Evolutionary conservation across 805 yeast genomes (phyloP), one percentile per base, ranked within the genome.

Genomic region (Suhomyces kilbournensis): DNA sequence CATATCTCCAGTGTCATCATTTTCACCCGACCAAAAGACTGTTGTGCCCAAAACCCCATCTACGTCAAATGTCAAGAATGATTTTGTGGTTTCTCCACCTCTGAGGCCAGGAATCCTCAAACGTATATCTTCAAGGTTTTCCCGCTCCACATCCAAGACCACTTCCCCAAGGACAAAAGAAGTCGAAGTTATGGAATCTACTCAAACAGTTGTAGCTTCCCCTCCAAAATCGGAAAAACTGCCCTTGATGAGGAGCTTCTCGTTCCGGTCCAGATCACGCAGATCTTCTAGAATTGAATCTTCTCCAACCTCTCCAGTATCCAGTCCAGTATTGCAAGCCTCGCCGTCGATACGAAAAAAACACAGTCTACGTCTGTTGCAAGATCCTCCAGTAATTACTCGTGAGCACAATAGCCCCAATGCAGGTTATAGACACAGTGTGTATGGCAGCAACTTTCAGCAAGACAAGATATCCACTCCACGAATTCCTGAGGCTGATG

Each of bases 1-100:
- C 6, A 19, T 38, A 2, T 51, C 53, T 8, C 46, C 50, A 8
- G 48, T 48, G 10, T 51, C 53, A n/a, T 51, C 53, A 2, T n/a
- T 49, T 23, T 17, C 20, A 8, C 43, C 50, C 4, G 50, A 39
- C 19, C 50, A 38, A 42, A 42, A 20, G 19, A 42, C 45, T n/a
- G 19, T 22, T 22, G 19, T 42, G 17, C 12, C 30, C 10, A 17
- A 42, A 19, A 8, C 26, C 12, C 22, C 45, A 23, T n/a, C 45
- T 42, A 42, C 30, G 7, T n/a, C 45, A 42, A 42, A n/a, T 17
- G 22, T 22, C 20, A 20, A 42, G 35, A 32, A 32, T 32, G 35
- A n/a, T 42, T 17, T 19, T 17, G 20, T 14, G 46, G 32, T 17
- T 26, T 19, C 47, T 17, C 48, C 48, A 9, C 14, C 20, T 20